These are phyloP conservation scores for Lentinula guzmanii DNA, from an alignment of 768 basidiomycete genomes.

Conservation along the genomic window DNA sequence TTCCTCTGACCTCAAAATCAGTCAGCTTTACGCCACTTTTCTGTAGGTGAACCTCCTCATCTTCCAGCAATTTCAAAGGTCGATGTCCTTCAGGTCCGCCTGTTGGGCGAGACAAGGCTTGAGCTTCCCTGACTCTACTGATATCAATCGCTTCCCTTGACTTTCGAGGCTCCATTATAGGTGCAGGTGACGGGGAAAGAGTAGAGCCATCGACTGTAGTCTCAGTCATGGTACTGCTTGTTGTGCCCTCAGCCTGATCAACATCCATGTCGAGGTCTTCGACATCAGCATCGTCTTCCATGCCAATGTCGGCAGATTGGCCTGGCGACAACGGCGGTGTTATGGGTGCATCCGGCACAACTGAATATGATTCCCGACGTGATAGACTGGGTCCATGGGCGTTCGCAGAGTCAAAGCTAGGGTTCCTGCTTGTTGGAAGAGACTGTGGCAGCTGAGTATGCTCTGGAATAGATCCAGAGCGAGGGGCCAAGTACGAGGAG, in stretches of 20 bases:
- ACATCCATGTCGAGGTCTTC: constrained; percentile 4
- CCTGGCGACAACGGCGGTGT: constrained; percentile 67
- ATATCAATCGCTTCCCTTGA: constrained; percentile 8
- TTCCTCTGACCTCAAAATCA: constrained; percentile 78
- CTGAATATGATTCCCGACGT: constrained; percentile 8
- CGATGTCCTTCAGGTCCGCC: constrained; percentile 18
- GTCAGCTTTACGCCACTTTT: constrained; percentile 58
- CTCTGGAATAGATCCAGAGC: constrained; percentile 3
- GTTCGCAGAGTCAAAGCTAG: background rate
- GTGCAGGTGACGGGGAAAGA: background rate
- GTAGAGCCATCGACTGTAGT: background rate
- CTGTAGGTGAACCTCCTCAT: constrained; percentile 62
- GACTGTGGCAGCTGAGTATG: background rate
- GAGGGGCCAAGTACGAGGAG: background rate
- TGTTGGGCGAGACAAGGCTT: background rate
- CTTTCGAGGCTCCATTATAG: background rate
- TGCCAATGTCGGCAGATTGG: constrained; percentile 22
- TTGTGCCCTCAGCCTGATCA: constrained; percentile 17
- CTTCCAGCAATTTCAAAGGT: constrained; percentile 59
- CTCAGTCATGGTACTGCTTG: constrained; percentile 22
- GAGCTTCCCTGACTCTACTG: constrained; percentile 1
- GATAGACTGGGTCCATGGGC: background rate
- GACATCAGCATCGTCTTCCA: constrained; percentile 15
- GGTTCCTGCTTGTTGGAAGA: background rate
- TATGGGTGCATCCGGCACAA: constrained; percentile 53